Evolutionary conservation across 2,329 filamentous ascomycete species (phyloP).

Genomic region (Monosporascus sp.): DNA sequence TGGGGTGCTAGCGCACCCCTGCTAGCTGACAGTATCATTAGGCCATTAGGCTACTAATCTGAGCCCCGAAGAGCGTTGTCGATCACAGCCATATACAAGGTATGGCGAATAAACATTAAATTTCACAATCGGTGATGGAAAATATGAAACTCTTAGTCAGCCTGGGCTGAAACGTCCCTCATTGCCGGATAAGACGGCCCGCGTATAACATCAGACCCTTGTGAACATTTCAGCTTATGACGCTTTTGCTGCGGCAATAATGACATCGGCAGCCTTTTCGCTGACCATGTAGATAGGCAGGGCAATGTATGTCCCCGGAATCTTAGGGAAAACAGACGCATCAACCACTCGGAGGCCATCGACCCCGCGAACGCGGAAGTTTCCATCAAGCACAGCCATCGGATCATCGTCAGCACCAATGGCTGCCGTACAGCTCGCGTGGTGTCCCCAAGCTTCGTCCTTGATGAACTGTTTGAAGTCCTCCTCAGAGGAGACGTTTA

Average conservation of each 20-base stretch:
- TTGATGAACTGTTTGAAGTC: constrained; percentile 39
- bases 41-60: too few relatives aligned
- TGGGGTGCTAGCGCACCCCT: too few relatives aligned
- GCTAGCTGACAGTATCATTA: too few relatives aligned
- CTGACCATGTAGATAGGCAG: constrained; percentile 46
- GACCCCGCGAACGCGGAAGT: constrained; percentile 48
- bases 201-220: too few relatives aligned
- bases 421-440: constrained; percentile 45
- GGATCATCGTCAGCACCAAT: constrained; percentile 47
- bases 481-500: constrained; percentile 24
- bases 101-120: too few relatives aligned
- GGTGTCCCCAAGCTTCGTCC: constrained; percentile 47
- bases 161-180: too few relatives aligned
- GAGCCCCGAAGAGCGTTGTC: too few relatives aligned
- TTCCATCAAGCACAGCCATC: constrained; percentile 45
- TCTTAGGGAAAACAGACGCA: constrained; percentile 44
- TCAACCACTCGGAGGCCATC: constrained; percentile 48
- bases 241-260: constrained; percentile 16
- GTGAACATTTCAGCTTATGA: too few relatives aligned
- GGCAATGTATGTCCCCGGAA: constrained; percentile 39
- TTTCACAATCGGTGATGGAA: too few relatives aligned
- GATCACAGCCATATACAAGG: too few relatives aligned
- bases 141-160: too few relatives aligned
- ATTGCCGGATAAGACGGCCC: too few relatives aligned
- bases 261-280: constrained; percentile 53